These are phyloP conservation scores for Tetrahymena malaccensis DNA, from an alignment of 73 alveolate species.

Conservation along the genomic window DNA sequence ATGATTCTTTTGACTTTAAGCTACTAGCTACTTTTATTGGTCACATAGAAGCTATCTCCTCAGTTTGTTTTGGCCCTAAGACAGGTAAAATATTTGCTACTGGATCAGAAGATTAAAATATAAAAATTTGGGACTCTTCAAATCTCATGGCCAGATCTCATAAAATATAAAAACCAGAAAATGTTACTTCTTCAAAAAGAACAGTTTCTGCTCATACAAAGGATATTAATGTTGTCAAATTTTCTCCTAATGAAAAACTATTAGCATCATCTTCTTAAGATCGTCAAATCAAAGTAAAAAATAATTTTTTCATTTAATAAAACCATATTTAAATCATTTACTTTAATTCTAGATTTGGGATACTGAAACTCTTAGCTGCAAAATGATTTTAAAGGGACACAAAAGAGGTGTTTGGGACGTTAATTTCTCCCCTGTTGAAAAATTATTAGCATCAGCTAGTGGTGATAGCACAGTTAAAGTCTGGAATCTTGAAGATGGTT, in stretches of 20 bases:
- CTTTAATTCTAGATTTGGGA: constrained; percentile 11
- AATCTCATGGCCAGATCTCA: constrained; percentile 18
- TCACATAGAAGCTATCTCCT: constrained; percentile 76
- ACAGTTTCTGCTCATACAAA: constrained; percentile 86
- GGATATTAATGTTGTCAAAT: constrained; percentile 81
- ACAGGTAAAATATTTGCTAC: constrained; percentile 50
- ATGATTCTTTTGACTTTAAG: constrained; percentile 14
- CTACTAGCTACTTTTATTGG: constrained; percentile 68
- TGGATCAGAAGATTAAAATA: constrained; percentile 74
- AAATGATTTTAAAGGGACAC: constrained; percentile 73
- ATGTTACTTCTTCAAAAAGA: constrained; percentile 50
- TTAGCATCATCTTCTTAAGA: constrained; percentile 92
- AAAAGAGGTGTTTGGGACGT: constrained; percentile 96
- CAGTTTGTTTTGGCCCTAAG: constrained; percentile 62
- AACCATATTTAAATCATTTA: constrained; percentile 18
- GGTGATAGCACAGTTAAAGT: constrained; percentile 83
- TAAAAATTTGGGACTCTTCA: constrained; percentile 70
- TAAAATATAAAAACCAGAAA: constrained; percentile 24
- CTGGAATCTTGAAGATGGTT: constrained; percentile 84
- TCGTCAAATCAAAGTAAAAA: constrained; percentile 64
- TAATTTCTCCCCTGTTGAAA: constrained; percentile 85
- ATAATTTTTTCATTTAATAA: not conserved
- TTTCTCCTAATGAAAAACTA: constrained; percentile 87
- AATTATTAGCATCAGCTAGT: constrained; percentile 85
- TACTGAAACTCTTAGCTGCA: constrained; percentile 17